Evolutionary conservation across 2,329 filamentous ascomycete genomes (phyloP), one percentile per base, ranked within the genome.

Genomic region (Nemania sp.): DNA sequence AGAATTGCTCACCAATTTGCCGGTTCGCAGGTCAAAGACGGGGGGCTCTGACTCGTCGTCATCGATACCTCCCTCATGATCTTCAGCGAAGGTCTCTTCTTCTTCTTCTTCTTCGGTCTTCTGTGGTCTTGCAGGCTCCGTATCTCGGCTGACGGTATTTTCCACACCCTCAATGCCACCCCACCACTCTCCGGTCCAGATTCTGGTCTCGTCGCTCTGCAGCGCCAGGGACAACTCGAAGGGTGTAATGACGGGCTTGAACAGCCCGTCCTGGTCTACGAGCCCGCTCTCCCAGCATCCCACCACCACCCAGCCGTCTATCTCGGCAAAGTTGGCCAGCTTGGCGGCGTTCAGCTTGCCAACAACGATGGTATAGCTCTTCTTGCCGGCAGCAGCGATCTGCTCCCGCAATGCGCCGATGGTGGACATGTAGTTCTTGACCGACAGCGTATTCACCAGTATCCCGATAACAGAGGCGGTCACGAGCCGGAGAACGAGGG

Each of bases 211-310:
- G 71, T 97, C 93, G 13, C 83, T 82, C 76, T 86, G 82, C 63
- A 99, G 77, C 3, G 91, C 91, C 48, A 97, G 79, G 54, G 87
- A 87, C 57, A 98, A 79, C 80, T 99, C 95, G 73, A 96, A 98
- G 0, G 94, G 94, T n/a, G 95, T 99, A 42, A 98, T 87, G 10
- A 98, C 88, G 0, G 93, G 92, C 68, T 87, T 86, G 83, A 89
- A 98, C 72, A 97, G 96, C 6, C 90, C 90, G 59, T 90, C 90
- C 65, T 92, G 92, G 69, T 97, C 94, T 4, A 99, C 86, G 52
- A 98, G 79, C 61, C 90, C 92, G 74, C 93, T 97, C 78, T 99
- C 95, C 95, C 95, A 99, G 76, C 95, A 99, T 2, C 95, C 94
- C 10, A 99, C 91, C 0, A 98, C 92, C 0, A 98, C 92, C 95